Base-by-base conservation (phyloP, 306 rosid species). In the Cajanus cajan region DNA sequence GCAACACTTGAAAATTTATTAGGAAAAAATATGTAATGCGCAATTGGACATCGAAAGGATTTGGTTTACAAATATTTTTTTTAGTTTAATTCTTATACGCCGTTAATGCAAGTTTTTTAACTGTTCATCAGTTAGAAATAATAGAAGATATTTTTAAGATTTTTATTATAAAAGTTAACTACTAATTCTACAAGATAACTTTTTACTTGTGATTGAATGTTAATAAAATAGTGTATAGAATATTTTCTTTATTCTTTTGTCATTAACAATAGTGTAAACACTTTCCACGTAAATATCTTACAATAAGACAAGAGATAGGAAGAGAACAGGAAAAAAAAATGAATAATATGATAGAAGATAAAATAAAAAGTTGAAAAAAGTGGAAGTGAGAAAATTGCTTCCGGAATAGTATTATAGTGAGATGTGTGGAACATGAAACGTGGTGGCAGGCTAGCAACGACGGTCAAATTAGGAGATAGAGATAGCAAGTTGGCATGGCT, bases 381-480 rank as follows among this genome's bases (percentile, higher is more conserved):
- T 59, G 39, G 66, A 10, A 5, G 5, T 14, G 67, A 28, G 12
- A 61, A 59, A 11, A 61, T 7, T 28, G 21, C n/a, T 31, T 61
- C 18, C 11, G 8, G 21, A 61, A 61, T 6, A 25, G 19, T 59
- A 28, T 28, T 57, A 57, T 57, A 71, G 79, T 57, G 71, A 28
- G 31, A 28, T 28, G 31, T n/a, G 63, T 70, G 65, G 77, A 87
- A 70, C 68, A 80, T 81, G 80, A 79, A 77, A 83, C 78, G 55
- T 82, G 87, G 73, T 85, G 85, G 80, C 83, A 84, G 86, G 81
- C 77, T 79, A 76, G 80, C 33, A 54, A 54, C 40, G 75, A 54
- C 16, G 76, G 66, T 31, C 68, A 74, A 73, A 74, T 73, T 4
- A 74, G 80, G 28, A 39, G 45, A 63, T 24, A 31, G 85, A 72